Conservation (phyloP, 1,284 basidiomycete genomes). For the Microstroma glucosiphilum region DNA sequence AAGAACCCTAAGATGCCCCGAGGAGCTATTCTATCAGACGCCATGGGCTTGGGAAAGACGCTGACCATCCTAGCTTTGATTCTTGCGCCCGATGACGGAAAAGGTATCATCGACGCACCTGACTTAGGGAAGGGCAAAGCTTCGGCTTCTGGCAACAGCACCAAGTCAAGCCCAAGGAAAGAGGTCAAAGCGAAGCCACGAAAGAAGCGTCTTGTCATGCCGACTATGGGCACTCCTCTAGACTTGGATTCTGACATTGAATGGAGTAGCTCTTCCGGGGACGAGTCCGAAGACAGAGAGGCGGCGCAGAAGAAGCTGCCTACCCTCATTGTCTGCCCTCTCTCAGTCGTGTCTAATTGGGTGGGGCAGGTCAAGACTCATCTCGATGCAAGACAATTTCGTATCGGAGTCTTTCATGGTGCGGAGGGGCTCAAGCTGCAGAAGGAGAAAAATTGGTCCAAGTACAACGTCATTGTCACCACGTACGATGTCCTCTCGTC, state of each 20-base stretch:
- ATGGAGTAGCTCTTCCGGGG: background rate
- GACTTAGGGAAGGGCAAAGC: too few relatives aligned
- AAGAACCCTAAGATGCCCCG: conserved; percentile 51
- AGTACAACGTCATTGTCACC: conserved; percentile 77
- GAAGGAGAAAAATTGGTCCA: conserved; percentile 16
- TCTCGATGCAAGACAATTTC: conserved; percentile 58
- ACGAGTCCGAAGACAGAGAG: conserved; percentile 6
- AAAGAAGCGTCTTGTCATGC: background rate
- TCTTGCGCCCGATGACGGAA: conserved; percentile 4
- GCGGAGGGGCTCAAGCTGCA: conserved; percentile 58
- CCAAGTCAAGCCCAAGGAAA: background rate
- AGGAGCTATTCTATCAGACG: conserved; percentile 78
- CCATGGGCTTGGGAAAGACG: conserved; percentile 64
- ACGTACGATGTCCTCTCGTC: conserved; percentile 66
- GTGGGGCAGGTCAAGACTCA: conserved; percentile 62
- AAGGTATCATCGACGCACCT: conserved; percentile 5
- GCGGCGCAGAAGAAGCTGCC: conserved; percentile 10
- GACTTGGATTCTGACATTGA: too few relatives aligned
- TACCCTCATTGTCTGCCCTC: conserved; percentile 65
- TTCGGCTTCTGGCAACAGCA: too few relatives aligned
- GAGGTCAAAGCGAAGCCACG: conserved; percentile 8
- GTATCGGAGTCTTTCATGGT: conserved; percentile 55
- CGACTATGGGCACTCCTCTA: background rate
- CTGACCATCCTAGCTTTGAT: conserved; percentile 11
- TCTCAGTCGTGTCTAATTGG: conserved; percentile 85